Evolutionary conservation across 129 eudicot genomes (phyloP).

Genomic region (Sambucus nigra): DNA sequence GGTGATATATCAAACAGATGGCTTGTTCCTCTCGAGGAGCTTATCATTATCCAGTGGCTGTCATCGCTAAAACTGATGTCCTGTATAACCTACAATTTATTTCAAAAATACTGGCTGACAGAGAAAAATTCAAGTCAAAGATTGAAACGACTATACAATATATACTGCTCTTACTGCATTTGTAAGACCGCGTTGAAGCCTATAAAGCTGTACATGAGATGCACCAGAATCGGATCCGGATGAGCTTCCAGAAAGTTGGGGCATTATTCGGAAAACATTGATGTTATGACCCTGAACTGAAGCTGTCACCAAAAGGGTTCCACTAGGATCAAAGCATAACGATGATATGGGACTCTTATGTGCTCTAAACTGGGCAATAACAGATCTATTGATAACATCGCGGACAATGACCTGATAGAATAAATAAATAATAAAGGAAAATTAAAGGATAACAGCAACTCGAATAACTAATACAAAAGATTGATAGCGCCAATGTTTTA

Average conservation of each 20-base stretch:
- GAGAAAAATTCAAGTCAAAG: constrained; percentile 3
- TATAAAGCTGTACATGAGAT: constrained; percentile 66
- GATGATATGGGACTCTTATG: constrained; percentile 83
- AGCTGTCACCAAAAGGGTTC: constrained; percentile 78
- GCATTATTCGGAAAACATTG: constrained; percentile 67
- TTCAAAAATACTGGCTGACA: background rate
- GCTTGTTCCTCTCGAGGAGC: constrained; percentile 87
- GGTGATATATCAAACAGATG: constrained; percentile 85
- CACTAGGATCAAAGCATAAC: constrained; percentile 83
- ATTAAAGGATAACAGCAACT: background rate
- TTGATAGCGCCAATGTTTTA: background rate
- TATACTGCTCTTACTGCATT: constrained; percentile 53
- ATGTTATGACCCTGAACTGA: constrained; percentile 93
- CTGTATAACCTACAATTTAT: constrained; percentile 56
- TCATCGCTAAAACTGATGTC: constrained; percentile 91
- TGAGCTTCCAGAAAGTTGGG: constrained; percentile 24
- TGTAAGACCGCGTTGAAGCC: constrained; percentile 86
- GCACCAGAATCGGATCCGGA: constrained; percentile 29
- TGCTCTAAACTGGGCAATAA: constrained; percentile 83
- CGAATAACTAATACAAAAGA: background rate
- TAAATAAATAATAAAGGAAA: background rate
- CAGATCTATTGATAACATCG: constrained; percentile 69
- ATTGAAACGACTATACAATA: background rate
- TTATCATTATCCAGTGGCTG: constrained; percentile 84
- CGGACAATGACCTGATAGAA: constrained; percentile 62